phyloP scores from a whole-genome alignment of 208 protist genomes.

The Acanthamoeba culbertsoni region DNA sequence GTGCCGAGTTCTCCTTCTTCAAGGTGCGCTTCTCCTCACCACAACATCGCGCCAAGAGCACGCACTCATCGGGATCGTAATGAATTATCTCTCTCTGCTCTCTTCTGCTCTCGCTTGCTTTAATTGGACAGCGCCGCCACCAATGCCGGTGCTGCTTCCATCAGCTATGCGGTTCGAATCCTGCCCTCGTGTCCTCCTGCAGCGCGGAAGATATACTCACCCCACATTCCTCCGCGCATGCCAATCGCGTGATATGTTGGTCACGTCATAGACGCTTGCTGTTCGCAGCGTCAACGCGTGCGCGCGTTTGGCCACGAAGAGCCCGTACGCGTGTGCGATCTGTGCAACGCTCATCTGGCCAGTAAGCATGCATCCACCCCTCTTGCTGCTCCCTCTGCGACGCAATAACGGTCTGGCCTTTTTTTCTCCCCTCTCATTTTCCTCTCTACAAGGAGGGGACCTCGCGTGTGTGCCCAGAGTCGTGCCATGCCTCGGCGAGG shows the following conservation, averaged over 20 bases:
- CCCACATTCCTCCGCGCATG: too few relatives aligned
- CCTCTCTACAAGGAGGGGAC: not conserved
- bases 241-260: too few relatives aligned
- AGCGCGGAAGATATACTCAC: too few relatives aligned
- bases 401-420: too few relatives aligned
- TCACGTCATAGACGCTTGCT: constrained; percentile 41
- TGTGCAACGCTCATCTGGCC: not conserved
- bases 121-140: not conserved
- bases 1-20: constrained; percentile 57
- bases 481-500: not conserved
- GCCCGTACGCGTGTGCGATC: constrained; percentile 39
- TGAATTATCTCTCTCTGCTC: not conserved
- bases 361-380: not conserved
- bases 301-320: constrained; percentile 31
- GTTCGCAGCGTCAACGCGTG: not conserved
- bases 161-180: constrained; percentile 6
- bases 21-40: not conserved
- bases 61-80: too few relatives aligned
- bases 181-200: not conserved
- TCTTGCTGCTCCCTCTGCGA: too few relatives aligned
- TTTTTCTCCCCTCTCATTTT: too few relatives aligned
- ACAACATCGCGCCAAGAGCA: too few relatives aligned
- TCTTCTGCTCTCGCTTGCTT: not conserved
- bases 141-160: constrained; percentile 42
- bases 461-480: not conserved